Percentiles rank a stretch among this genome's conserved stretches.
Evolutionary conservation across 2,329 filamentous ascomycete genomes (phyloP).

Genomic region (Monosporascus sp.): DNA sequence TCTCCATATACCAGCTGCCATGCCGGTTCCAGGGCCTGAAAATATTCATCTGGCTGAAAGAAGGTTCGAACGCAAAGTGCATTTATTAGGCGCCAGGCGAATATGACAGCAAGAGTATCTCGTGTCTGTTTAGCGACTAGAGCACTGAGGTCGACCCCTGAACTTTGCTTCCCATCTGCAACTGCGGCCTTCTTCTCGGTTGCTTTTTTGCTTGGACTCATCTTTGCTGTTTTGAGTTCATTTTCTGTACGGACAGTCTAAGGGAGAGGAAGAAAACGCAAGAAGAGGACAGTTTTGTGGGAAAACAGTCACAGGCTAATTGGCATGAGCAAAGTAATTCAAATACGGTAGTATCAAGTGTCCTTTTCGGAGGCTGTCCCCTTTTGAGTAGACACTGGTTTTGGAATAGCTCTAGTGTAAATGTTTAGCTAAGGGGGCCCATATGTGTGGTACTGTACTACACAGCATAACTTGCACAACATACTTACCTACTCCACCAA

Average conservation of each 20-base stretch:
- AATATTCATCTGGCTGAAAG: slow-evolving; percentile 98
- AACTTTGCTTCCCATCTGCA: slow-evolving; percentile 5
- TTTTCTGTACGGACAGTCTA: neutral
- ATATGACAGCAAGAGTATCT: slow-evolving; percentile 34
- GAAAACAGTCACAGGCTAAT: slow-evolving; percentile 16
- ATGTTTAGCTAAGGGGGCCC: neutral
- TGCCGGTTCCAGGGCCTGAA: slow-evolving; percentile 90
- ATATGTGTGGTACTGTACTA: neutral
- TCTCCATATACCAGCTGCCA: slow-evolving; percentile 82
- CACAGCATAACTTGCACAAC: no score
- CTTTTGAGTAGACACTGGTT: neutral
- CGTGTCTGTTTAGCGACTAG: slow-evolving; percentile 25
- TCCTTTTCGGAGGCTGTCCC: neutral
- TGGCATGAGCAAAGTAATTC: slow-evolving; percentile 10
- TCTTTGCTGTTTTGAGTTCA: slow-evolving; percentile 7
- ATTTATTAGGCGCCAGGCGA: slow-evolving; percentile 75
- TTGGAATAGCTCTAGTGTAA: neutral
- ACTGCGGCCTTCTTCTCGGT: slow-evolving; percentile 4
- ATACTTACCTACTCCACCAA: no score
- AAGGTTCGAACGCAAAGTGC: slow-evolving; percentile 77
- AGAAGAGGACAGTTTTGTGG: slow-evolving; percentile 2
- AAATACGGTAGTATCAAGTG: neutral
- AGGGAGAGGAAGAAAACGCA: neutral
- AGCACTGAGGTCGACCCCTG: slow-evolving; percentile 8
- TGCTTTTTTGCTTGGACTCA: slow-evolving; percentile 17